A percentile compares a stretch with the other conserved stretches of the same genome.
These are phyloP conservation scores for Cercospora sp. DNA, from an alignment of 2,329 filamentous ascomycete species.

Conservation along the genomic window DNA sequence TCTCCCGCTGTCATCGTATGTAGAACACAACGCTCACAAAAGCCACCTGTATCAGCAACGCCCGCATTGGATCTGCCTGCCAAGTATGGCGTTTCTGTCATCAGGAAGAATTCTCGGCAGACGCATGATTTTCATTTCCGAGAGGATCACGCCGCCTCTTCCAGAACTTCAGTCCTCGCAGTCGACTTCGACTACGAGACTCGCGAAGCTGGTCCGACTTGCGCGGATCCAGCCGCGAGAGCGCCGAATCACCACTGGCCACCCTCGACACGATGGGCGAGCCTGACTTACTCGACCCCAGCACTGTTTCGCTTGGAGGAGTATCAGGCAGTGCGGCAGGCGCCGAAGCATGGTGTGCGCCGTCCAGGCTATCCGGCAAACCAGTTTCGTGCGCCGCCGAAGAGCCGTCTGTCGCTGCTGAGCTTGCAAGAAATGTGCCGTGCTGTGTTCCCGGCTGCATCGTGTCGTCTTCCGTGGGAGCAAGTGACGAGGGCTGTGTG, in stretches of 20 bases:
- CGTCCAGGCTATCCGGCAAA: slow-evolving; percentile 31
- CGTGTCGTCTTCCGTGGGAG: slow-evolving; percentile 34
- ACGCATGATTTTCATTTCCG: slow-evolving; percentile 14
- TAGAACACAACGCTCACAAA: background rate
- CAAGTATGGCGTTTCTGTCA: background rate
- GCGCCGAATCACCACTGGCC: slow-evolving; percentile 31
- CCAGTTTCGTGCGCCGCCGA: slow-evolving; percentile 18
- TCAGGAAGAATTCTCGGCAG: slow-evolving; percentile 17
- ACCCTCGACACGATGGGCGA: slow-evolving; percentile 30
- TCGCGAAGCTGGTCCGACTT: slow-evolving; percentile 32
- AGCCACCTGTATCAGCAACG: background rate
- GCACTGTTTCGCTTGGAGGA: slow-evolving; percentile 22
- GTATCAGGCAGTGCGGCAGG: slow-evolving; percentile 28
- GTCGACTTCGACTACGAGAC: slow-evolving; percentile 39
- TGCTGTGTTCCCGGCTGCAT: slow-evolving; percentile 18
- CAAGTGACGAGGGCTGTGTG: slow-evolving; percentile 39
- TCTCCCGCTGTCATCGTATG: slow-evolving; percentile 4
- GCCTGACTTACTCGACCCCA: slow-evolving; percentile 24
- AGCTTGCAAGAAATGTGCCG: slow-evolving; percentile 16
- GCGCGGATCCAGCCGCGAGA: slow-evolving; percentile 17
- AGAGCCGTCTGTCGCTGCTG: slow-evolving; percentile 28
- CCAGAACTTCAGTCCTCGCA: slow-evolving; percentile 42
- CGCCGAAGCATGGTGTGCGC: slow-evolving; percentile 27
- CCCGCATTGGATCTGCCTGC: background rate
- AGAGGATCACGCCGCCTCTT: slow-evolving; percentile 36